These are phyloP conservation scores for Rhododendron henanense DNA, from an alignment of 148 eudicot species.

Conservation along the genomic window DNA sequence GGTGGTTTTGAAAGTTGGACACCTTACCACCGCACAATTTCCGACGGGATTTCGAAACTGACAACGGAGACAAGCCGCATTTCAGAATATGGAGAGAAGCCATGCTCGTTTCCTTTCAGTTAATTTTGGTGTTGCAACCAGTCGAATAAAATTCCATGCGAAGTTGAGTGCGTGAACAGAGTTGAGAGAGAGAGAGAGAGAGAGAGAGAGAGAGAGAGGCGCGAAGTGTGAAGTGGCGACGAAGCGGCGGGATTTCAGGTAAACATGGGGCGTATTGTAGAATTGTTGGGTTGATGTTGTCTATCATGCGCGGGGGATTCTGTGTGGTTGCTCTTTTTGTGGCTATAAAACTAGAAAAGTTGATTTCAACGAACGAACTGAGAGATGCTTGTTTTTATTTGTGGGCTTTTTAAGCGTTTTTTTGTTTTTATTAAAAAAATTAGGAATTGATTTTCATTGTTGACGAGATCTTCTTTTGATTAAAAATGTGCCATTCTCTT, in stretches of 20 bases:
- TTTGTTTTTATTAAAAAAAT: too few relatives aligned
- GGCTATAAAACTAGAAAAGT: not conserved
- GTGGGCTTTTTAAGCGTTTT: too few relatives aligned
- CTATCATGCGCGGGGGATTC: conserved; percentile 20
- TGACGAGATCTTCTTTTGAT: too few relatives aligned
- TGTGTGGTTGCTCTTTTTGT: not conserved
- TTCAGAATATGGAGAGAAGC: conserved; percentile 50
- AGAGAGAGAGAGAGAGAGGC: not conserved
- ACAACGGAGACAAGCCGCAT: conserved; percentile 32
- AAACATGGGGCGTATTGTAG: conserved; percentile 23
- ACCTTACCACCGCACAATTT: conserved; percentile 17
- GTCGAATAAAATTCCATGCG: not conserved
- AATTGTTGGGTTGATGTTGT: not conserved
- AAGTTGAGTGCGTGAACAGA: not conserved
- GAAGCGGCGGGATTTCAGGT: conserved; percentile 12
- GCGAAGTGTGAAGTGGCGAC: not conserved
- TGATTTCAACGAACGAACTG: too few relatives aligned
- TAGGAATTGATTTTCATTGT: too few relatives aligned
- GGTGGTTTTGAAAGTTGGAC: conserved; percentile 17
- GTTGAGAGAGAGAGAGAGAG: conserved; percentile 10
- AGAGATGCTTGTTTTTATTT: too few relatives aligned
- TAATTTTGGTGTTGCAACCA: not conserved
- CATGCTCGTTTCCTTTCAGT: conserved; percentile 22
- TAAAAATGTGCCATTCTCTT: too few relatives aligned
- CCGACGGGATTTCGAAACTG: conserved; percentile 12